Conservation (phyloP, 306 rosid species). For the Rubus idaeus region DNA sequence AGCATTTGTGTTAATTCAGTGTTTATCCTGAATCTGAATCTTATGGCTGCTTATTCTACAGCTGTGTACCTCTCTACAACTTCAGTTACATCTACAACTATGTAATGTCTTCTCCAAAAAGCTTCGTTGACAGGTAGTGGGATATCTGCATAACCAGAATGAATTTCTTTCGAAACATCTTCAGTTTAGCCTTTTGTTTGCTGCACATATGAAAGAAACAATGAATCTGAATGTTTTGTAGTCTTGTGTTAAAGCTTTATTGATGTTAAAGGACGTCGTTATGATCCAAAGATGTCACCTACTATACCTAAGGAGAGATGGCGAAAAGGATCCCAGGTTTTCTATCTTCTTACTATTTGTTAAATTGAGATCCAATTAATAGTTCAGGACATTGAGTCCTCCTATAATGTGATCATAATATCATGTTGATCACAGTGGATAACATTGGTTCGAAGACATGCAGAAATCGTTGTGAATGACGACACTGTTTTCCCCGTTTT, state of each 20-base stretch:
- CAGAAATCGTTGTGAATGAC: slow-evolving; percentile 29
- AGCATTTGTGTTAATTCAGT: neutral
- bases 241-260: neutral
- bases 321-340: slow-evolving; percentile 26
- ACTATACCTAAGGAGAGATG: slow-evolving; percentile 9
- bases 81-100: slow-evolving; percentile 18
- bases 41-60: neutral
- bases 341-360: slow-evolving; percentile 1
- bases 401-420: neutral
- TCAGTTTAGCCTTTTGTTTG: neutral
- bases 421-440: slow-evolving; percentile 29
- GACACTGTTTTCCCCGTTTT: slow-evolving; percentile 24
- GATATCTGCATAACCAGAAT: neutral
- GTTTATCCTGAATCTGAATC: neutral
- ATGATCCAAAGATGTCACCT: slow-evolving; percentile 14
- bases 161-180: neutral
- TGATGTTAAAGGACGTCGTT: slow-evolving; percentile 9
- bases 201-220: neutral
- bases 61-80: slow-evolving; percentile 21
- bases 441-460: slow-evolving; percentile 35
- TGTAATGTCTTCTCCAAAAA: slow-evolving; percentile 4
- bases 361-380: neutral
- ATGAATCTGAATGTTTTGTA: neutral
- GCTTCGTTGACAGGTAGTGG: slow-evolving; percentile 18
- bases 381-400: neutral